Evolutionary conservation across 495 filamentous ascomycete genomes (phyloP).

Genomic region (Geoglossum glabrum): DNA sequence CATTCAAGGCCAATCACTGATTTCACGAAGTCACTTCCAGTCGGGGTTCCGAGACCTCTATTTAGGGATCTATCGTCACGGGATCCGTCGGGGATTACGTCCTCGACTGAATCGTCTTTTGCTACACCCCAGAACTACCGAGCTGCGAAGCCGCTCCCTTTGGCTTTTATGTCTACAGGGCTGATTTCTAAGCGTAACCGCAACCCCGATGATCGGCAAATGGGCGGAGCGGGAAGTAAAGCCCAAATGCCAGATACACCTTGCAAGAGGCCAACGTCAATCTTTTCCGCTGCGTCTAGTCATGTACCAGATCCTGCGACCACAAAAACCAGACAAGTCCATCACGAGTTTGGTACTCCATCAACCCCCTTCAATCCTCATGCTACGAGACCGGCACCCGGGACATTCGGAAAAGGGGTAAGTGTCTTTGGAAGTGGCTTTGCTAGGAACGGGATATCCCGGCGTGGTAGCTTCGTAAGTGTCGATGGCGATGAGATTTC

Average conservation of each 20-base stretch:
- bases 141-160: conserved; percentile 58
- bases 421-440: conserved; percentile 46
- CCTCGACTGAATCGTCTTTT: conserved; percentile 33
- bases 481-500: conserved; percentile 51
- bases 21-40: conserved; percentile 66
- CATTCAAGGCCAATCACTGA: conserved; percentile 33
- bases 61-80: conserved; percentile 14
- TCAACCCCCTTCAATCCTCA: conserved; percentile 42
- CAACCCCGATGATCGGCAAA: conserved; percentile 32
- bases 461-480: conserved; percentile 58
- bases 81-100: conserved; percentile 24
- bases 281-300: conserved; percentile 34
- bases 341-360: conserved; percentile 43
- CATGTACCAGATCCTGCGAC: conserved; percentile 28
- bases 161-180: conserved; percentile 85
- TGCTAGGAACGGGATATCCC: conserved; percentile 26
- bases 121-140: conserved; percentile 75
- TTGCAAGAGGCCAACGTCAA: conserved; percentile 60
- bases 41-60: conserved; percentile 35
- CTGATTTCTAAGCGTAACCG: conserved; percentile 69
- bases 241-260: conserved; percentile 73
- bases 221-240: conserved; percentile 23
- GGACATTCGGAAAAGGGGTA: conserved; percentile 44
- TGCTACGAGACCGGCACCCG: conserved; percentile 23
- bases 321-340: conserved; percentile 29